phyloP scores from a whole-genome alignment of 2,329 filamentous ascomycete species.

The Chaetomium olivaceum region DNA sequence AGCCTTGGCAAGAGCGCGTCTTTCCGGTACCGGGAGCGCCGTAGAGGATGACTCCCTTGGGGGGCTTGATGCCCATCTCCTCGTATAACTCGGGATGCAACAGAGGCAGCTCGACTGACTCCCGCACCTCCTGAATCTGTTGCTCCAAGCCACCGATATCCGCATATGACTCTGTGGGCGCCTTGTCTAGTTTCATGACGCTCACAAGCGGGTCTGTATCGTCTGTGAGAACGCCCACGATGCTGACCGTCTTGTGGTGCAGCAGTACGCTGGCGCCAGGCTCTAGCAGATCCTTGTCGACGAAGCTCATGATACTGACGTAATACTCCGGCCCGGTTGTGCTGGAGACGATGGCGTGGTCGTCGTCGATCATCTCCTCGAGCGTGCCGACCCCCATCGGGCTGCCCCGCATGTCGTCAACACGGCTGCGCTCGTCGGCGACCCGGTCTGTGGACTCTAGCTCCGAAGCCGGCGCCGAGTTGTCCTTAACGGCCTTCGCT shows the following conservation, averaged over 20 bases:
- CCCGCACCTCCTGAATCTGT: conserved; percentile 96
- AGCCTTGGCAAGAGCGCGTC: conserved; percentile 90
- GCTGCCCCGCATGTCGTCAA: conserved; percentile 97
- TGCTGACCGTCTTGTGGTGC: conserved; percentile 97
- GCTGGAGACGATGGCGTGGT: conserved; percentile 97
- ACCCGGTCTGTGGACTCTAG: conserved; percentile 78
- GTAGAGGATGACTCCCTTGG: conserved; percentile 98
- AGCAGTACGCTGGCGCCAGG: conserved; percentile 92
- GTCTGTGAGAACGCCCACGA: conserved; percentile 94
- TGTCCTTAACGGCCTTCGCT: conserved; percentile 78
- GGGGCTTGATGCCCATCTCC: conserved; percentile 99
- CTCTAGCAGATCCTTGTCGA: conserved; percentile 97
- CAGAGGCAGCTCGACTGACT: conserved; percentile 93
- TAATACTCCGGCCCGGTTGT: conserved; percentile 98
- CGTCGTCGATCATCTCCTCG: conserved; percentile 98
- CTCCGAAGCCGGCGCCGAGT: conserved; percentile 64
- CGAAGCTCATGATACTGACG: conserved; percentile 99
- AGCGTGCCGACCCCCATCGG: conserved; percentile 98
- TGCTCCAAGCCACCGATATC: conserved; percentile 95
- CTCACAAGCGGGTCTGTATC: conserved; percentile 93
- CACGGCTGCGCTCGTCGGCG: conserved; percentile 89
- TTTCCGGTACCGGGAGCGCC: conserved; percentile 97
- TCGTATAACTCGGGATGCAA: conserved; percentile 97
- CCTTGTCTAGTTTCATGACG: conserved; percentile 99
- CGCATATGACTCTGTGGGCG: conserved; percentile 95